These are phyloP conservation scores for Tinospora cordifolia DNA, from an alignment of 164 flowering plant genomes.

Conservation along the genomic window DNA sequence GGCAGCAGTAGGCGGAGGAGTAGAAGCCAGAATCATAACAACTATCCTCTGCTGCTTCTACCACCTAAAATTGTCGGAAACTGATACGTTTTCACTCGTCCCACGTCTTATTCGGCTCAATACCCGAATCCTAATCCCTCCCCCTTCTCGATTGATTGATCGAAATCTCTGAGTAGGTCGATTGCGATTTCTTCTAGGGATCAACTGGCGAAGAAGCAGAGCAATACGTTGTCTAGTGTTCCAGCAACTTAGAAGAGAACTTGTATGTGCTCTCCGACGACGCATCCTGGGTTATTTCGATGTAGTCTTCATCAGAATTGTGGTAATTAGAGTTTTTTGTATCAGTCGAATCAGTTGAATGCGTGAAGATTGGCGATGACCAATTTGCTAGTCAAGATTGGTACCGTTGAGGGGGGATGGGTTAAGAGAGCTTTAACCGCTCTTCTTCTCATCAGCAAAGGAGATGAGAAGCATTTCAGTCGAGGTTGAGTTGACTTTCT, in stretches of 20 bases:
- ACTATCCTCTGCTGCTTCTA: conserved; percentile 26
- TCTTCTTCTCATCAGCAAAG: too few species aligned
- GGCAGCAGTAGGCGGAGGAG: conserved; percentile 37
- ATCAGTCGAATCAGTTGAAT: conserved; percentile 49
- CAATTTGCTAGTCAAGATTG: conserved; percentile 77
- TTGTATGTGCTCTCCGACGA: conserved; percentile 91
- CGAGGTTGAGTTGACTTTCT: too few species aligned
- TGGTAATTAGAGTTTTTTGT: conserved; percentile 17
- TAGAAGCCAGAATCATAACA: conserved; percentile 36
- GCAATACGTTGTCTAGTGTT: conserved; percentile 17
- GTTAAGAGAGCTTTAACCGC: conserved; percentile 68
- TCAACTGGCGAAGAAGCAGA: conserved; percentile 9
- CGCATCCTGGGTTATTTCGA: conserved; percentile 80
- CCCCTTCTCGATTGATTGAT: conserved; percentile 31
- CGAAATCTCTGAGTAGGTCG: conserved; percentile 23
- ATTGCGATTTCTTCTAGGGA: conserved; percentile 17
- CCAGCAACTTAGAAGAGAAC: conserved; percentile 31
- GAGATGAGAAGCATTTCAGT: too few species aligned
- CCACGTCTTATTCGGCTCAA: conserved; percentile 66
- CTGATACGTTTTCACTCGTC: conserved; percentile 71
- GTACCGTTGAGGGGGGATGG: conserved; percentile 84
- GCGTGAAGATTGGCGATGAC: conserved; percentile 84
- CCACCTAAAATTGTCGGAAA: conserved; percentile 52
- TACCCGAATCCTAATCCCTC: conserved; percentile 51
- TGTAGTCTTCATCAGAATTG: conserved; percentile 61